Evolutionary conservation across 768 basidiomycete species (phyloP), one percentile per base, ranked within the genome.

Genomic region (Crassisporium funariophilum): DNA sequence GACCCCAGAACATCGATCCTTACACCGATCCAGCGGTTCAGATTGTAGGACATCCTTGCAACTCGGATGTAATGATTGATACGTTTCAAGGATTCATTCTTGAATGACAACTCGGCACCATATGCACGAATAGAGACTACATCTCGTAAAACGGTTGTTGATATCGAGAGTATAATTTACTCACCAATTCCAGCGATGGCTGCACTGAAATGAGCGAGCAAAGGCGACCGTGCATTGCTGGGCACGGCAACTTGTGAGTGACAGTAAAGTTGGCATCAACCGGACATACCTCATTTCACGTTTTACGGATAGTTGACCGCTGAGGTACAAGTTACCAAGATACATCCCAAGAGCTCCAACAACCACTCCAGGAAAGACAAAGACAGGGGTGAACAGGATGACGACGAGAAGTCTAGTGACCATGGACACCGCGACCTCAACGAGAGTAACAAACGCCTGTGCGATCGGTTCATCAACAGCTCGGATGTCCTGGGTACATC

Each of bases 111-210:
- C 64, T 85, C 73, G 7, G 78, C 81, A 1, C 78, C 77, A 57
- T 82, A 87, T 0, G 85, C 85, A 21, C 84, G 73, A 47, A 87
- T 80, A 5, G 82, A 74, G 23, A 63, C 73, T 75, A 35, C 10
- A 19, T 15, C 12, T 3, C 16, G 60, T 70, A 70, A 34, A 9
- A 12, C 15, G 17, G 3, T 4, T 20, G 21, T 27, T 38, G 13
- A 35, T 15, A 22, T n/a, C 10, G 19, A 15, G 6, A 20, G 27
- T 12, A 1, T 41, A 13, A 11, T 10, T 15, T 16, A 46, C 65
- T 46, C 68, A 72, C 73, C 63, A 21, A 83, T 53, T 11, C 83
- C 85, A 51, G 72, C 65, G 22, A 86, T 74, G 1, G 83, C 41
- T 71, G 46, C 53, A 17, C 24, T 45, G 35, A 54, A 54, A 20